Percentiles rank a stretch among this genome's conserved stretches.
Conservation (phyloP, 2,329 filamentous ascomycete species). For the Curvularia lunata region DNA sequence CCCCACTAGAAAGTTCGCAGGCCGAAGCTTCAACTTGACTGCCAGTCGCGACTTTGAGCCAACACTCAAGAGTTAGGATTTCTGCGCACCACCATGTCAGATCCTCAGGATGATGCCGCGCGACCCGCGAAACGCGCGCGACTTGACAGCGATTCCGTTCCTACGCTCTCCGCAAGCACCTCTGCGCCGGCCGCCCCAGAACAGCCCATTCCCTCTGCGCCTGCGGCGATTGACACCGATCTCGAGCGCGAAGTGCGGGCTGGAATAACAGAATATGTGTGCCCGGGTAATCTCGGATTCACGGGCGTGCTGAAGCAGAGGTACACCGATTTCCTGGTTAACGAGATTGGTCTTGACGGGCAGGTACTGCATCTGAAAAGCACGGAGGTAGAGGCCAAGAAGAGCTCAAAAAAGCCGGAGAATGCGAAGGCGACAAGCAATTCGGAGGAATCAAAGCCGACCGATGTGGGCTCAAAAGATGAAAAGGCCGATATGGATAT, state of each 20-base stretch:
- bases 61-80: conserved; percentile 3
- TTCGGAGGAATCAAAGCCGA: conserved; percentile 14
- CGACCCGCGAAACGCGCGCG: conserved; percentile 44
- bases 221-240: conserved; percentile 34
- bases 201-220: conserved; percentile 14
- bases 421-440: conserved; percentile 17
- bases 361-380: conserved; percentile 74
- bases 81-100: conserved; percentile 20
- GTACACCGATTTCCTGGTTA: conserved; percentile 92
- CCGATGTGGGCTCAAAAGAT: conserved; percentile 28
- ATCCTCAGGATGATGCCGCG: conserved; percentile 20
- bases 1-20: conserved; percentile 29
- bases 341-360: conserved; percentile 81
- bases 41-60: conserved; percentile 1
- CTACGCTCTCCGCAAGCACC: conserved; percentile 13
- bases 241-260: conserved; percentile 53
- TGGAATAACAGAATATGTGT: conserved; percentile 70
- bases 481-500: conserved; percentile 31
- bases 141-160: conserved; percentile 31
- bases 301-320: conserved; percentile 71
- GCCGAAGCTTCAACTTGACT: conserved; percentile 3
- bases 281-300: conserved; percentile 64
- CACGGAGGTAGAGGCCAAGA: conserved; percentile 39
- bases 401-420: conserved; percentile 24
- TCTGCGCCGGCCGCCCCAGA: conserved; percentile 9